Conservation (phyloP, 1,284 basidiomycete species). For the Trichosporon sp. region DNA sequence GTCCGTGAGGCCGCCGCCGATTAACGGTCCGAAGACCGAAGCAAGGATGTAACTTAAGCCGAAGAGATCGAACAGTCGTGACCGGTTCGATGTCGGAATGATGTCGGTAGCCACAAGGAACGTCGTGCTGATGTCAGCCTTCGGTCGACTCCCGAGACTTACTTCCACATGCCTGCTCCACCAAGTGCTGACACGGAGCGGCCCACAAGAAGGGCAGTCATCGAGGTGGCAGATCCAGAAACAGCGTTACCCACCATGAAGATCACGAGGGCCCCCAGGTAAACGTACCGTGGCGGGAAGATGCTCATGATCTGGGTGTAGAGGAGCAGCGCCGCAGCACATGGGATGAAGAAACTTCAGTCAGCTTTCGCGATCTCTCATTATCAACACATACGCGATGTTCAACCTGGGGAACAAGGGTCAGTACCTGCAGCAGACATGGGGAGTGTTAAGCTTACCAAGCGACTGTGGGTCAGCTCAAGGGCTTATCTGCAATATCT, state of each 20-base stretch:
- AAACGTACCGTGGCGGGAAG: constrained; percentile 22
- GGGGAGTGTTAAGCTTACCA: not conserved
- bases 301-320: constrained; percentile 33
- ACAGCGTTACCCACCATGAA: constrained; percentile 28
- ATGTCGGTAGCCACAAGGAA: constrained; percentile 27
- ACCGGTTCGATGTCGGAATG: constrained; percentile 29
- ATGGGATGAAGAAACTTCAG: constrained; percentile 30
- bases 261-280: constrained; percentile 22
- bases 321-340: constrained; percentile 23
- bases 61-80: constrained; percentile 24
- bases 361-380: too few relatives aligned
- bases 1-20: constrained; percentile 32
- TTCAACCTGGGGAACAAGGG: not conserved
- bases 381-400: not conserved
- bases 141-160: not conserved
- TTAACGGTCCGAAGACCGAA: constrained; percentile 28
- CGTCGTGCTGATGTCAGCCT: constrained; percentile 15
- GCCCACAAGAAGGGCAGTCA: constrained; percentile 30
- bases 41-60: constrained; percentile 27
- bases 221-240: constrained; percentile 27
- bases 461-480: not conserved
- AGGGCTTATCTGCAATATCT: not conserved
- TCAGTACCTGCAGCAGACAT: not conserved
- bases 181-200: constrained; percentile 29
- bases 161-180: constrained; percentile 33